These are phyloP conservation scores for Salisapilia sapeloensis DNA, from an alignment of 352 stramenopile species.

Conservation along the genomic window DNA sequence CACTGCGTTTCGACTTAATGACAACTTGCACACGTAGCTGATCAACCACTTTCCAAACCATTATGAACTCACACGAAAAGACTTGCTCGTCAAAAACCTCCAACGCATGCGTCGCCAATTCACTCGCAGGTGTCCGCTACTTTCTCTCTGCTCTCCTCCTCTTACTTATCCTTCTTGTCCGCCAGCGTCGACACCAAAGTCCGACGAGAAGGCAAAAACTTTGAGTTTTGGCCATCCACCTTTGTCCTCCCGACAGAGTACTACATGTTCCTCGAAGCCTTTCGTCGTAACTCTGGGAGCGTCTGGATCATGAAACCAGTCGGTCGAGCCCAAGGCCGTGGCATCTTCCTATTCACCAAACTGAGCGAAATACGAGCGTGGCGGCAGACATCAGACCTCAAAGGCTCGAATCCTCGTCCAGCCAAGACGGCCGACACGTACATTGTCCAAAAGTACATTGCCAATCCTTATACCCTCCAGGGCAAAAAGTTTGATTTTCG, in stretches of 20 bases:
- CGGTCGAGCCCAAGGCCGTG: constrained; percentile 46
- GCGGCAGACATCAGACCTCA: constrained; percentile 57
- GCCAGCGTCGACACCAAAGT: constrained; percentile 12
- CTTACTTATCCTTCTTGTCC: constrained; percentile 4
- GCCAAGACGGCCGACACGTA: constrained; percentile 41
- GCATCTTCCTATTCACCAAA: constrained; percentile 83
- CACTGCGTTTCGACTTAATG: constrained; percentile 8
- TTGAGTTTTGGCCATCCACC: constrained; percentile 41
- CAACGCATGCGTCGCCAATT: constrained; percentile 80
- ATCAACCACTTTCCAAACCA: constrained; percentile 90
- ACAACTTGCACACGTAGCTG: constrained; percentile 12
- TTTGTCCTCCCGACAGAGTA: constrained; percentile 86
- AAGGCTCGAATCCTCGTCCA: constrained; percentile 12
- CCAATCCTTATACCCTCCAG: constrained; percentile 78
- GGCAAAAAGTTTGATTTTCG: constrained; percentile 87
- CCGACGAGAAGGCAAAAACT: constrained; percentile 20
- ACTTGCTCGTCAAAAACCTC: constrained; percentile 83
- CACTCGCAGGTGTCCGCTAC: constrained; percentile 20
- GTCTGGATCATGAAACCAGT: constrained; percentile 93
- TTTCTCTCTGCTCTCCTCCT: constrained; percentile 1
- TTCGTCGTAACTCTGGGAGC: constrained; percentile 32
- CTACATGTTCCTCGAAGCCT: constrained; percentile 52
- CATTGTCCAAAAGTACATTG: constrained; percentile 80
- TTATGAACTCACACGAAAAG: constrained; percentile 85
- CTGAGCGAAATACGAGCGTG: constrained; percentile 79